These are phyloP conservation scores for Lodderomyces metapsilosis DNA, from an alignment of 1,139 yeast species.

Conservation along the genomic window DNA sequence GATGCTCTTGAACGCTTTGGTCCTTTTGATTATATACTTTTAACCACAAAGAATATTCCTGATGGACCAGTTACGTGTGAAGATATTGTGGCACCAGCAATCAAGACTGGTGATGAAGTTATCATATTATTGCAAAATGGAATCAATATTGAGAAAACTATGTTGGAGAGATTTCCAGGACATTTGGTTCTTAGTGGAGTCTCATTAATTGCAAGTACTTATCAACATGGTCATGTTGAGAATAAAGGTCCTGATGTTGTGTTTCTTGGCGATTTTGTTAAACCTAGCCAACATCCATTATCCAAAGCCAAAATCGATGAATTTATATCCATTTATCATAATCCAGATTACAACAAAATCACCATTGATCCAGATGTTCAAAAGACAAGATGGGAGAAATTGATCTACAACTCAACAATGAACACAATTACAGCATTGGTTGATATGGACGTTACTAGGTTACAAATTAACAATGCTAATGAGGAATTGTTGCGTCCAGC, in stretches of 20 bases:
- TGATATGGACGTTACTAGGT: conserved; percentile 54
- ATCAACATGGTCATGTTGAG: conserved; percentile 49
- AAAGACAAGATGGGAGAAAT: conserved; percentile 67
- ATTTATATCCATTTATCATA: conserved; percentile 51
- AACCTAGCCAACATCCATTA: conserved; percentile 17
- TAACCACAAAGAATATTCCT: conserved; percentile 74
- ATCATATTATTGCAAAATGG: conserved; percentile 75
- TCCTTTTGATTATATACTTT: conserved; percentile 64
- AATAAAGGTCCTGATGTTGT: conserved; percentile 55
- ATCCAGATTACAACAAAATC: conserved; percentile 38
- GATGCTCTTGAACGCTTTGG: conserved; percentile 45
- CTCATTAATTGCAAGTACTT: conserved; percentile 64
- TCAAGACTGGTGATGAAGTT: conserved; percentile 44
- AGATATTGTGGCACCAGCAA: conserved; percentile 57
- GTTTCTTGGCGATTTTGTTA: conserved; percentile 53
- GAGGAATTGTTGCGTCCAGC: conserved; percentile 55
- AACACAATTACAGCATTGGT: conserved; percentile 61
- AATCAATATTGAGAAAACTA: conserved; percentile 64
- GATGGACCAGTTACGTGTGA: conserved; percentile 57
- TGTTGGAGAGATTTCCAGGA: conserved; percentile 56
- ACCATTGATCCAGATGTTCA: conserved; percentile 48
- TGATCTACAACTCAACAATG: conserved; percentile 66
- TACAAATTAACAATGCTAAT: conserved; percentile 54
- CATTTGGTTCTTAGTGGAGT: conserved; percentile 66
- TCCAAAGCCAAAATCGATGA: conserved; percentile 25